A percentile compares a stretch with the other conserved stretches of the same genome.
These are phyloP conservation scores for Lachancea meyersii DNA, from an alignment of 805 yeast species.

Conservation along the genomic window DNA sequence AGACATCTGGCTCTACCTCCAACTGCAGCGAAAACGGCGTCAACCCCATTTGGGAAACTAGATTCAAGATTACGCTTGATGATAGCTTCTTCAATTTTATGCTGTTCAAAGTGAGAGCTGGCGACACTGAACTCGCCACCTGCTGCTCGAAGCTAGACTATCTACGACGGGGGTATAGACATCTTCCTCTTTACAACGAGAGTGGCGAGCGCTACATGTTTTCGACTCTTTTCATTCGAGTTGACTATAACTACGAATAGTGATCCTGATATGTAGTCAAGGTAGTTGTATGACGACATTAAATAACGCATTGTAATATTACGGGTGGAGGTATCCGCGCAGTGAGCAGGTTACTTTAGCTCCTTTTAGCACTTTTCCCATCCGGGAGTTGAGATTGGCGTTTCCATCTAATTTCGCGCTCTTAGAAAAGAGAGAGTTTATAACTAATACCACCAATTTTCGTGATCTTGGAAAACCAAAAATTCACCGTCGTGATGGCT, in stretches of 20 bases:
- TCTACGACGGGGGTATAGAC: conserved; percentile 74
- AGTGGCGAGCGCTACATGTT: conserved; percentile 74
- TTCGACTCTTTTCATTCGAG: conserved; percentile 46
- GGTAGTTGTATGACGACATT: no score
- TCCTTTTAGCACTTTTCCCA: conserved; percentile 1
- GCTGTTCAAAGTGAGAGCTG: conserved; percentile 45
- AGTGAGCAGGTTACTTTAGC: no score
- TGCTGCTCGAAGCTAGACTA: conserved; percentile 55
- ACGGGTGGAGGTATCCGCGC: no score
- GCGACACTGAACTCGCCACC: conserved; percentile 46
- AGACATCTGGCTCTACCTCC: conserved; percentile 20
- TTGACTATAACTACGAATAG: conserved; percentile 3
- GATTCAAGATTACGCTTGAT: conserved; percentile 38
- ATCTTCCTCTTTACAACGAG: conserved; percentile 65
- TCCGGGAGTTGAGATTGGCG: conserved; percentile 1
- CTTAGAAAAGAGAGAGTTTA: background rate
- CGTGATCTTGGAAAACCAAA: background rate
- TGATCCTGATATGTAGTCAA: no score
- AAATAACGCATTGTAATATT: no score
- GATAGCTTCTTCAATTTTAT: conserved; percentile 48
- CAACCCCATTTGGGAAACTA: conserved; percentile 76
- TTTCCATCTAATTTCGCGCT: conserved; percentile 1
- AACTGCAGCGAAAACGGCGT: conserved; percentile 65
- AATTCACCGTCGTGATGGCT: background rate
- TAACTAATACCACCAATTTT: conserved; percentile 1